These are phyloP conservation scores for Xerophyta viscosa DNA, from an alignment of 106 monocot species.

Conservation along the genomic window DNA sequence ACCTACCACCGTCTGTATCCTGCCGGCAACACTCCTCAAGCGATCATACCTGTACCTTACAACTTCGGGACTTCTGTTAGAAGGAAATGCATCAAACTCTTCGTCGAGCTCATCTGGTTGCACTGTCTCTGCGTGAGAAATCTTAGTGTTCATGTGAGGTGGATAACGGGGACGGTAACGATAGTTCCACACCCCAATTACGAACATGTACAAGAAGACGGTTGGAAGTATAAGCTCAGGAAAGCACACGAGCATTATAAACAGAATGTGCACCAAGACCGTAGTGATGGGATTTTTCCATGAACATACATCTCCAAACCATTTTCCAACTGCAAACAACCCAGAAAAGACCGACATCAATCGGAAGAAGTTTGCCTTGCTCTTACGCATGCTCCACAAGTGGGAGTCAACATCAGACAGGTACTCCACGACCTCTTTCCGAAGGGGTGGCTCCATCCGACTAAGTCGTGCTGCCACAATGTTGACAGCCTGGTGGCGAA, in stretches of 20 bases:
- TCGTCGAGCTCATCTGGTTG: constrained; percentile 6
- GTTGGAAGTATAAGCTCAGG: too few relatives aligned
- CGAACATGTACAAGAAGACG: too few relatives aligned
- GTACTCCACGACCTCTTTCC: constrained; percentile 5
- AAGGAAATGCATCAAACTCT: constrained; percentile 7
- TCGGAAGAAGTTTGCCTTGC: constrained; percentile 10
- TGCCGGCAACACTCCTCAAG: constrained; percentile 3
- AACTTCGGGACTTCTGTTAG: not conserved
- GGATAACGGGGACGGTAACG: constrained; percentile 6
- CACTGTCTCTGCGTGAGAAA: constrained; percentile 1
- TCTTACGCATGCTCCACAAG: constrained; percentile 13
- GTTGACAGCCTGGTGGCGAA: constrained; percentile 4
- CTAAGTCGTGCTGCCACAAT: constrained; percentile 2
- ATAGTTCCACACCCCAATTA: constrained; percentile 5
- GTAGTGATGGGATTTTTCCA: constrained; percentile 5
- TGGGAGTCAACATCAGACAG: constrained; percentile 10
- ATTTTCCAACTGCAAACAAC: constrained; percentile 6
- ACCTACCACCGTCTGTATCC: constrained; percentile 4
- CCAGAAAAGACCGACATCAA: constrained; percentile 1
- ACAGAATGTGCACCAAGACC: constrained; percentile 7
- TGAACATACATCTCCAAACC: constrained; percentile 5
- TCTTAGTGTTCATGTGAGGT: constrained; percentile 7
- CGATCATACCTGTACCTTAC: constrained; percentile 5
- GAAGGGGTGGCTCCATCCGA: constrained; percentile 4
- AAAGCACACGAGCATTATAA: constrained; percentile 1